Percentiles rank a stretch among this genome's conserved stretches.
phyloP scores from a whole-genome alignment of 2,329 filamentous ascomycete genomes.

The Colletotrichum falcatum region DNA sequence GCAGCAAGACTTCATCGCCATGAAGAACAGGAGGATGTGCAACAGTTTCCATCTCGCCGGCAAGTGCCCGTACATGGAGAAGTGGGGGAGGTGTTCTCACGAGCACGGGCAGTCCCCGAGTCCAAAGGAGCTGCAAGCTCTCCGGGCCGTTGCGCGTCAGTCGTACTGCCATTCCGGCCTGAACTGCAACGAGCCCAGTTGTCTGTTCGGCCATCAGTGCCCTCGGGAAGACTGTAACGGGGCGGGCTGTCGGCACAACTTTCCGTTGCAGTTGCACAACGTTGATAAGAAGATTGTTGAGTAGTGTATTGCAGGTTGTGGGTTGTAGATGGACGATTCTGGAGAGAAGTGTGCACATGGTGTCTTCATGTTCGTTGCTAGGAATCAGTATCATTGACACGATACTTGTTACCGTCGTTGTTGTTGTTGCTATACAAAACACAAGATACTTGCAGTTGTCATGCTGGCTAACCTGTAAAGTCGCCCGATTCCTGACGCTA shows the following conservation, averaged over 20 bases:
- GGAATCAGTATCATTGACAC: neutral
- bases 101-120: conserved; percentile 45
- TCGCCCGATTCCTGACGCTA: neutral
- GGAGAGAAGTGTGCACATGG: too few relatives aligned
- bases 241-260: conserved; percentile 36
- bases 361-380: neutral
- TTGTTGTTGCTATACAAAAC: neutral
- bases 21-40: conserved; percentile 50
- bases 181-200: conserved; percentile 45
- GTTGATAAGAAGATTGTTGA: conserved; percentile 34
- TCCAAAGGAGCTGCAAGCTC: conserved; percentile 43
- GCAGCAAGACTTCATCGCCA: conserved; percentile 39
- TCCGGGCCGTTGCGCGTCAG: conserved; percentile 48
- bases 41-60: conserved; percentile 50
- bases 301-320: neutral
- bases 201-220: conserved; percentile 44
- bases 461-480: too few relatives aligned
- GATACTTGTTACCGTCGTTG: neutral
- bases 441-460: too few relatives aligned
- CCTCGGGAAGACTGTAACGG: conserved; percentile 35
- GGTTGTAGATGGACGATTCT: too few relatives aligned
- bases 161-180: conserved; percentile 46
- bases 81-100: conserved; percentile 44
- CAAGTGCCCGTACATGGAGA: conserved; percentile 35
- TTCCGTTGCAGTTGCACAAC: conserved; percentile 42